Conservation (phyloP, 495 filamentous ascomycete species). For the Ramalina intermedia region DNA sequence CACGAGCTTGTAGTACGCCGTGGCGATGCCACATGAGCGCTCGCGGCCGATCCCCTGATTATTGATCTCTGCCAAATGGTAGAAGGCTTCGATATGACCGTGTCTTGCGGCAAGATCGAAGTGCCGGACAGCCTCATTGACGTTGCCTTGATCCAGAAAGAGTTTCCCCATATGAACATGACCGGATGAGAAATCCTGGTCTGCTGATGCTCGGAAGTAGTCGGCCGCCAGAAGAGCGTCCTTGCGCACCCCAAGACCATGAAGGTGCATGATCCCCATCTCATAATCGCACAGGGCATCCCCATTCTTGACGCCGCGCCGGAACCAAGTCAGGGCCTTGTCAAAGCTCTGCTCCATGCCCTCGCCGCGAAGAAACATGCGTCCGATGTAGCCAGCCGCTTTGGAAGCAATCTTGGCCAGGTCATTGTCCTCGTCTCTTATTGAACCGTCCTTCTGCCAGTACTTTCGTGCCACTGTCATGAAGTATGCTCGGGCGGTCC, state of each 20-base stretch:
- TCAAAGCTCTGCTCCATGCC: conserved; percentile 68
- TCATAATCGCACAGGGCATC: conserved; percentile 80
- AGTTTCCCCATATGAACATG: conserved; percentile 74
- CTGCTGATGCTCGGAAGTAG: conserved; percentile 69
- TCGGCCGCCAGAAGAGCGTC: conserved; percentile 62
- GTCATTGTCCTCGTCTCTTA: conserved; percentile 34
- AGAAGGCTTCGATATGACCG: conserved; percentile 82
- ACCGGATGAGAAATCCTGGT: conserved; percentile 69
- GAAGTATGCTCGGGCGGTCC: conserved; percentile 69
- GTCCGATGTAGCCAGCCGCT: conserved; percentile 78
- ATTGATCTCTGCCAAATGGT: conserved; percentile 85
- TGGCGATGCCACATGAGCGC: conserved; percentile 63
- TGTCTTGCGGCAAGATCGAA: conserved; percentile 88
- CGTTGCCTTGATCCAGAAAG: conserved; percentile 79
- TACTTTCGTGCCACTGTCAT: conserved; percentile 67
- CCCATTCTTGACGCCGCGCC: conserved; percentile 59
- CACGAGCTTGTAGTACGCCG: conserved; percentile 88
- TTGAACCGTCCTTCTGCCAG: conserved; percentile 65
- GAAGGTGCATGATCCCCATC: conserved; percentile 71
- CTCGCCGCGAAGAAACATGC: conserved; percentile 89
- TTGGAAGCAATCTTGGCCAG: conserved; percentile 78
- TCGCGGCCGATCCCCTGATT: conserved; percentile 70
- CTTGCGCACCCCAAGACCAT: conserved; percentile 66
- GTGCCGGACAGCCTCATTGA: conserved; percentile 62
- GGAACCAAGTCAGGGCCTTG: conserved; percentile 74